A percentile compares a stretch with the other conserved stretches of the same genome.
phyloP scores from a whole-genome alignment of 1,284 basidiomycete species.

The Ganoderma resinaceum region DNA sequence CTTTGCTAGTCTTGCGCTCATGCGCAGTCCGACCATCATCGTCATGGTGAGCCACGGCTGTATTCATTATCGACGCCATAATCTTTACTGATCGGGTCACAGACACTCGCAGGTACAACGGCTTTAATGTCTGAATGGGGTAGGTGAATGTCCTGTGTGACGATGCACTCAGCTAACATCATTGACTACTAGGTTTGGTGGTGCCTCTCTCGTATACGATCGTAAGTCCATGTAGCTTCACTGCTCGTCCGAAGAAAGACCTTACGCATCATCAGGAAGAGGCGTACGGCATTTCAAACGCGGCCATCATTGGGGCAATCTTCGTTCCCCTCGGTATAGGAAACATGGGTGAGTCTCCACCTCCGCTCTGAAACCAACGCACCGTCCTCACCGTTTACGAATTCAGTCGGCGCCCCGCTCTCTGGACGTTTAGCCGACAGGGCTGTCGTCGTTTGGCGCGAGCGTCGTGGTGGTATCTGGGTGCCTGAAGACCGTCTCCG shows the following conservation, averaged over 20 bases:
- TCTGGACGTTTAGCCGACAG: conserved; percentile 61
- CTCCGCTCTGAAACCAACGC: neutral
- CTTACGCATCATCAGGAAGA: conserved; percentile 47
- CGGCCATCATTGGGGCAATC: conserved; percentile 63
- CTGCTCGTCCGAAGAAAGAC: neutral
- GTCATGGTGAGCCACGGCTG: conserved; percentile 51
- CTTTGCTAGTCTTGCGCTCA: conserved; percentile 55
- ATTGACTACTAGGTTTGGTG: conserved; percentile 41
- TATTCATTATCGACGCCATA: neutral
- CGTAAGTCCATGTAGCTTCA: conserved; percentile 29
- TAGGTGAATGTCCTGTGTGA: conserved; percentile 28
- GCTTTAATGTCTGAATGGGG: conserved; percentile 53
- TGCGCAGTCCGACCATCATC: conserved; percentile 66
- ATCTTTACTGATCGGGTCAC: neutral
- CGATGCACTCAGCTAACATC: neutral
- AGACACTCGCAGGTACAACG: conserved; percentile 50
- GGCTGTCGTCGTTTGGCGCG: conserved; percentile 52
- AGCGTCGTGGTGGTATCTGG: conserved; percentile 54
- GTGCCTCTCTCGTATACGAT: conserved; percentile 51
- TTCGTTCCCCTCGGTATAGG: conserved; percentile 68
- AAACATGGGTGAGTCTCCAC: conserved; percentile 55
- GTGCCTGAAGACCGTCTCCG: conserved; percentile 68
- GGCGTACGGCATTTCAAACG: conserved; percentile 64
- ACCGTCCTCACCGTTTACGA: neutral
- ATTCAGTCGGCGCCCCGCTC: conserved; percentile 57